phyloP scores from a whole-genome alignment of 1,139 yeast species.

The Kurtzmaniella quercitrusa region DNA sequence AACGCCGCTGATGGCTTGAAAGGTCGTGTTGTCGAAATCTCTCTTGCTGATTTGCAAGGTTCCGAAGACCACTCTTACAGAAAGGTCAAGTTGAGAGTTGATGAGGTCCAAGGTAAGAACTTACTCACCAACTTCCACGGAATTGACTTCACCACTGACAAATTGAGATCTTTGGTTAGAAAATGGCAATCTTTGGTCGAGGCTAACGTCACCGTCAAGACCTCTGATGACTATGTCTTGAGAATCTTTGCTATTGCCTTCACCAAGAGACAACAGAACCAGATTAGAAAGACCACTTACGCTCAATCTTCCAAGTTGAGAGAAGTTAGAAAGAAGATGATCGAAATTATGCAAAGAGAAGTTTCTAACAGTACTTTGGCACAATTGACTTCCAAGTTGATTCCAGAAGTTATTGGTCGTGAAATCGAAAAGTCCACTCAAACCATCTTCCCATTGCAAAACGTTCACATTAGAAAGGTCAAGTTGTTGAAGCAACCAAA shows the following conservation, averaged over 20 bases:
- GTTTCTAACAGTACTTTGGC: conserved; percentile 48
- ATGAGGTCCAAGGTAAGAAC: conserved; percentile 52
- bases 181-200: conserved; percentile 53
- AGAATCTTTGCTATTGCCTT: conserved; percentile 50
- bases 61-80: conserved; percentile 51
- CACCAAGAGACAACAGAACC: conserved; percentile 52
- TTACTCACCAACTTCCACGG: conserved; percentile 54
- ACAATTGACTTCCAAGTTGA: conserved; percentile 48
- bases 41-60: conserved; percentile 49
- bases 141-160: conserved; percentile 47
- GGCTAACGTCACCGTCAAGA: conserved; percentile 50
- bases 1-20: conserved; percentile 51
- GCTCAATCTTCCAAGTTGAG: conserved; percentile 50
- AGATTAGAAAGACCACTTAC: conserved; percentile 48
- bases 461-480: conserved; percentile 51
- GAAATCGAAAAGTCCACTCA: conserved; percentile 51
- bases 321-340: conserved; percentile 50
- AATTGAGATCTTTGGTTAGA: conserved; percentile 49
- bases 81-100: conserved; percentile 51
- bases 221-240: conserved; percentile 47
- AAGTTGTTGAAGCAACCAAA: conserved; percentile 51
- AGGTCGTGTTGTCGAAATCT: conserved; percentile 49
- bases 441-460: conserved; percentile 49
- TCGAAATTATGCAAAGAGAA: conserved; percentile 51
- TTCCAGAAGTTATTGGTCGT: conserved; percentile 52